A percentile compares a stretch with the other conserved stretches of the same genome.
Evolutionary conservation across 371 early-diverging fungal species (phyloP).

Genomic region (Lichtheimia hyalospora): DNA sequence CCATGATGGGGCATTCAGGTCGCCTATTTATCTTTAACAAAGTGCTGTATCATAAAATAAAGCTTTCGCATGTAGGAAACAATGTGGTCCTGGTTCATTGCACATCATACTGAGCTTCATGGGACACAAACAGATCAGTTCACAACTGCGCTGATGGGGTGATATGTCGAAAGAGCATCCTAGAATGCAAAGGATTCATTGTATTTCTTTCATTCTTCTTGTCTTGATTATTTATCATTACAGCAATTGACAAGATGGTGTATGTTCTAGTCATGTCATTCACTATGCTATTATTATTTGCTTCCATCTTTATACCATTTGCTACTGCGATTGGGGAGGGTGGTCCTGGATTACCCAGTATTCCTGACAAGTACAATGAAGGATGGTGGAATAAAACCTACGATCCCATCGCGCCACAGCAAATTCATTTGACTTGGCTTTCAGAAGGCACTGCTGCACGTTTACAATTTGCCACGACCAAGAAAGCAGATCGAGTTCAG

Average conservation of each 20-base stretch:
- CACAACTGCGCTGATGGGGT: no score
- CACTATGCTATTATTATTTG: background rate
- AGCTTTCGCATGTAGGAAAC: no score
- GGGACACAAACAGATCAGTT: no score
- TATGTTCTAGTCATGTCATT: background rate
- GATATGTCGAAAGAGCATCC: background rate
- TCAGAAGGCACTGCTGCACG: constrained; percentile 11
- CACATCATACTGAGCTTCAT: no score
- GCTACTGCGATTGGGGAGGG: constrained; percentile 1
- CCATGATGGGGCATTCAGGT: no score
- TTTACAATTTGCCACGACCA: constrained; percentile 21
- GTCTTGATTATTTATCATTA: background rate
- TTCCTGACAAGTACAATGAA: constrained; percentile 9
- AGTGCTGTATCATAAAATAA: no score
- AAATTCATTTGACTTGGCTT: constrained; percentile 16
- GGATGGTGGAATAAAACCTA: constrained; percentile 18
- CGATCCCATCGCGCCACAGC: constrained; percentile 18
- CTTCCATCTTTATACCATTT: background rate
- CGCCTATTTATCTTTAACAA: no score
- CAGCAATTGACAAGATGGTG: background rate
- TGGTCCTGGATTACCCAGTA: constrained; percentile 1
- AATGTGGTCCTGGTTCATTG: no score
- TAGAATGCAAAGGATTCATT: background rate
- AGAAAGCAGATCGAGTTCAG: background rate
- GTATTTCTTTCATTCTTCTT: background rate